Base-by-base conservation (phyloP, 2,329 filamentous ascomycete species). In the Exserohilum turcica region DNA sequence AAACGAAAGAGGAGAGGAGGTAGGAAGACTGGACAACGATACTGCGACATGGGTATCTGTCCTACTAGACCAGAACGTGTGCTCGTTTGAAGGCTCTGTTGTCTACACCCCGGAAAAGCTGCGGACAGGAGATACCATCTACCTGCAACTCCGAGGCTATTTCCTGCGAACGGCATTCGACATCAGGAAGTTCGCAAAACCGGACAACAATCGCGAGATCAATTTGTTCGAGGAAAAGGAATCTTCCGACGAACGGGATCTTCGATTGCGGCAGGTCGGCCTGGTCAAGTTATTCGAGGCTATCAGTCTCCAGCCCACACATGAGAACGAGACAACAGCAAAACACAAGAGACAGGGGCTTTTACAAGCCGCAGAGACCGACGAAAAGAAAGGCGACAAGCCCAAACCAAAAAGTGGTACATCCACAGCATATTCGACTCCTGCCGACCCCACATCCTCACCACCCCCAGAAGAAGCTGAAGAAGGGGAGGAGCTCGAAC, bases 111-210 rank as follows among this genome's bases (percentile, higher is more conserved):
- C 92, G 0, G 93, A 97, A 50, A 81, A 85, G 40, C 76, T 97
- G 42, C 83, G 90, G 43, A 94, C 92, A 7, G 96, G 96, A 67
- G 94, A 99, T 66, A 97, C 92, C 0, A 83, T 99, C n/a, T 96
- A 93, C 65, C 74, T 99, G 6, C 94, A 99, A 72, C 76, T 99
- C 38, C 83, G 84, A 48, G 94, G 89, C 68, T 96, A 83, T 49
- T 73, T 99, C 33, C 79, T 94, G 13, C 84, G 80, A 53, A 84
- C 84, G 15, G 89, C 91, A 0, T 97, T 99, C 65, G 82, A 87
- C 43, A 81, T 79, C 37, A 80, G 78, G 3, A 80, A 79, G 2
- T 86, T 92, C 45, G 78, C 84, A 37, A 81, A 85, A 39, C 80
- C 86, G 0, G 82, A 87, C 51, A 81, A 84, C 57, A 94, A 96